A percentile compares a stretch with the other conserved stretches of the same genome.
phyloP scores from a whole-genome alignment of 768 basidiomycete species.

The Jaapia argillacea region DNA sequence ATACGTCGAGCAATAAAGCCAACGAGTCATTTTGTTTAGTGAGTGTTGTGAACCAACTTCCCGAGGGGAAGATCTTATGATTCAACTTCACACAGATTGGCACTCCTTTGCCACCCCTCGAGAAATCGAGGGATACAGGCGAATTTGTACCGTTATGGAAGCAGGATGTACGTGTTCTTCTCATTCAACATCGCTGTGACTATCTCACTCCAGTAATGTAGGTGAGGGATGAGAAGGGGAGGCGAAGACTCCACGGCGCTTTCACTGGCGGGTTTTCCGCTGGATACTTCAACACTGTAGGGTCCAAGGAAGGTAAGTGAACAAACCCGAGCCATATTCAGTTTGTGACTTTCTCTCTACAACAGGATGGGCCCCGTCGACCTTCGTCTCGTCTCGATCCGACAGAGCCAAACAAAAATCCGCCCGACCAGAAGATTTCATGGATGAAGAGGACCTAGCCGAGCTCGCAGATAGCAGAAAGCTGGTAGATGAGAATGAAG shows the following conservation, averaged over 20 bases:
- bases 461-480: conserved; percentile 66
- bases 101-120: conserved; percentile 89
- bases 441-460: conserved; percentile 97
- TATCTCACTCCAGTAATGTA: conserved; percentile 21
- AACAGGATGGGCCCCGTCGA: conserved; percentile 91
- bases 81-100: conserved; percentile 63
- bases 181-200: conserved; percentile 7
- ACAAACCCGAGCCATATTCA: not conserved
- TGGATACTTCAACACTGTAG: conserved; percentile 94
- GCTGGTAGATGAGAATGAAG: conserved; percentile 71
- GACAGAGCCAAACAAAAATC: conserved; percentile 59
- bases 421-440: conserved; percentile 82
- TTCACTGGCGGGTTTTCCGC: conserved; percentile 98
- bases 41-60: conserved; percentile 10
- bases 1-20: conserved; percentile 57
- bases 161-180: conserved; percentile 62
- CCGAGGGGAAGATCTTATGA: conserved; percentile 4
- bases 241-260: conserved; percentile 90
- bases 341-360: conserved; percentile 1
- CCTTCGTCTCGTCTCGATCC: conserved; percentile 82
- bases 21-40: conserved; percentile 85
- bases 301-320: conserved; percentile 81
- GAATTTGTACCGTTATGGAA: conserved; percentile 98
- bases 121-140: conserved; percentile 83
- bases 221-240: conserved; percentile 91